These are phyloP conservation scores for Mycena alexandri DNA, from an alignment of 768 basidiomycete species.

Conservation along the genomic window DNA sequence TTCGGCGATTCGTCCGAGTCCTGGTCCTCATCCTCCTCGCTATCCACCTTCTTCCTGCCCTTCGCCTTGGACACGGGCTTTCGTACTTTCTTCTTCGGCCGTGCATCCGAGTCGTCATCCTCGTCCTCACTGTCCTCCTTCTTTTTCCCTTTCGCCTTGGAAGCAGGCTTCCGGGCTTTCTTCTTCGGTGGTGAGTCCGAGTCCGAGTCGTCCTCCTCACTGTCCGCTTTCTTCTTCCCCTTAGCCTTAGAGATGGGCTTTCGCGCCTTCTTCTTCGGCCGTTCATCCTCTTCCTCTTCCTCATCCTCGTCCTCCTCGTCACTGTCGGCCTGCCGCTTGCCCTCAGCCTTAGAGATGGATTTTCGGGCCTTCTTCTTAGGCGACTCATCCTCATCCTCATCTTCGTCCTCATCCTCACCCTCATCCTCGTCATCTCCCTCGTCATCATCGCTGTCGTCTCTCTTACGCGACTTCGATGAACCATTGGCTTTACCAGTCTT, in stretches of 20 bases:
- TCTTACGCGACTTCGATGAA: conserved; percentile 15
- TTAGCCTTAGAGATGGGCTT: conserved; percentile 39
- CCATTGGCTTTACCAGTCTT: conserved; percentile 52
- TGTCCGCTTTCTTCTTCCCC: background rate
- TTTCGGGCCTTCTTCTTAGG: conserved; percentile 1
- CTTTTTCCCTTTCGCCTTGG: conserved; percentile 9
- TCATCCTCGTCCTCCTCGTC: conserved; percentile 4
- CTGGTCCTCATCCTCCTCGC: background rate
- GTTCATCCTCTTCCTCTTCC: background rate
- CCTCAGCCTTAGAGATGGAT: background rate
- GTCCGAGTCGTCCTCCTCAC: conserved; percentile 24
- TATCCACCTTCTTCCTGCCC: background rate
- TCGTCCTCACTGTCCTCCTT: conserved; percentile 11
- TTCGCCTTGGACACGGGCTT: conserved; percentile 3
- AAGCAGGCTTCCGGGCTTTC: conserved; percentile 24
- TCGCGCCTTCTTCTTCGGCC: conserved; percentile 14
- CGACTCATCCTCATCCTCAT: conserved; percentile 22
- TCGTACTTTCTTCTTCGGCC: conserved; percentile 6
- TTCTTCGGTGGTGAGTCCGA: conserved; percentile 10
- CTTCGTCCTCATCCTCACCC: conserved; percentile 20
- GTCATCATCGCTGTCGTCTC: conserved; percentile 5
- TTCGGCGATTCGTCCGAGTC: too few species aligned
- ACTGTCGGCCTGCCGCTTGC: background rate
- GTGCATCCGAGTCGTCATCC: background rate
- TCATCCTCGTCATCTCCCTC: background rate